phyloP scores from a whole-genome alignment of 208 protist genomes.

The Leishmania arabica region DNA sequence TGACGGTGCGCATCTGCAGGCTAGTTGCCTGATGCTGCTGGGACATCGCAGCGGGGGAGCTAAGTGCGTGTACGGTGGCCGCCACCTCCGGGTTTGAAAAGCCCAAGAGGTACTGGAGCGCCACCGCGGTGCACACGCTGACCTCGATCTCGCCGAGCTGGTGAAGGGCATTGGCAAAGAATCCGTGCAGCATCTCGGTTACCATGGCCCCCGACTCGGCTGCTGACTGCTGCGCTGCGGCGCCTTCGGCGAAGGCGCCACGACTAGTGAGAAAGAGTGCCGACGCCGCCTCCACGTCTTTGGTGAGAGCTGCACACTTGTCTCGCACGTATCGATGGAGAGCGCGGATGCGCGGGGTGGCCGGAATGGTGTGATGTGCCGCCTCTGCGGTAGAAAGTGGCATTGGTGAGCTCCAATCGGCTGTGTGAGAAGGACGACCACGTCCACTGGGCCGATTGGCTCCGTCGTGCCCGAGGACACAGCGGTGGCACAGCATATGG shows the following conservation, averaged over 20 bases:
- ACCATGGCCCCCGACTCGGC: conserved; percentile 29
- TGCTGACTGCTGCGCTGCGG: conserved; percentile 4
- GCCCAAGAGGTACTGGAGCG: conserved; percentile 58
- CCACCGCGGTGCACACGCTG: conserved; percentile 46
- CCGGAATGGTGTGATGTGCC: background rate
- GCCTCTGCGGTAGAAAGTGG: background rate
- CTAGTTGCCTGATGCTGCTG: conserved; percentile 14
- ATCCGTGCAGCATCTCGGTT: conserved; percentile 40
- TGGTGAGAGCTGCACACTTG: conserved; percentile 39
- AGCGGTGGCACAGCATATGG: conserved; percentile 66
- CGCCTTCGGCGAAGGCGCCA: background rate
- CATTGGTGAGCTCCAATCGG: background rate
- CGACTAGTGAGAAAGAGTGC: conserved; percentile 21
- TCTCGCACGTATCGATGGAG: conserved; percentile 41
- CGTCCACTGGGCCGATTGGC: background rate
- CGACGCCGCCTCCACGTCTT: conserved; percentile 39
- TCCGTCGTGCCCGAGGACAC: conserved; percentile 32
- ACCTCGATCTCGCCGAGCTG: conserved; percentile 68
- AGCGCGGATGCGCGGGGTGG: conserved; percentile 20
- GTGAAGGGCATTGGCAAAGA: conserved; percentile 44
- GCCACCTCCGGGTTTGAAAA: conserved; percentile 21
- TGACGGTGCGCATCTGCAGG: conserved; percentile 27
- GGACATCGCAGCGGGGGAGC: conserved; percentile 18
- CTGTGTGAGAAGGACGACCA: background rate
- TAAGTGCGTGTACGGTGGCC: conserved; percentile 22